Evolutionary conservation across 2,329 filamentous ascomycete genomes (phyloP), one percentile per base, ranked within the genome.

Genomic region (Cyphellophora attinorum): DNA sequence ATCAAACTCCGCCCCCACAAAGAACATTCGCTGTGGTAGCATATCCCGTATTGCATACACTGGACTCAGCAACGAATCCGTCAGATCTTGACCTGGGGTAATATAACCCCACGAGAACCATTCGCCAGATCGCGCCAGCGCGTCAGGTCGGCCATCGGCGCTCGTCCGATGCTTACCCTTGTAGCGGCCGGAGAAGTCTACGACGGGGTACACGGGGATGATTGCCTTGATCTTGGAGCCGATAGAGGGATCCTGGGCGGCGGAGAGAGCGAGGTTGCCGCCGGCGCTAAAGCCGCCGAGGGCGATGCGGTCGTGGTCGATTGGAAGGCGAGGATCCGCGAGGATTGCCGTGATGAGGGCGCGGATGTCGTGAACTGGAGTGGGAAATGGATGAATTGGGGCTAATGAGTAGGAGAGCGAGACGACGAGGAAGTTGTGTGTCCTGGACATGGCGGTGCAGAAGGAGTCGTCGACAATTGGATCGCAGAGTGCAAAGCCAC

Each of bases 391-490:
- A 12, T 50, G 40, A 6, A 47, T 41, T 0, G 69, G 70, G 0
- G 65, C 60, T 47, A 68, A 67, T 44, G 55, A 51, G 55, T 74
- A 73, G 45, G 67, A 58, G 19, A 74, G 56, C 11, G 58, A 60
- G 11, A 71, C 47, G 11, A 72, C 65, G 6, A 71, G 51, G 38
- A 64, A 53, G 33, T 49, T 46, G 34, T 62, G 55, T 1, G 49
- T 41, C 33, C 59, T 52, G 15, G 66, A 56, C 42, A 68, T 67
- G 36, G 45, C 42, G 25, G 50, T 50, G 50, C 65, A 70, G 56
- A 68, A 68, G n/a, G 46, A 44, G 49, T 71, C 66, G 44, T 69
- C 65, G 28, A 64, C 51, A 31, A 51, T 38, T 1, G 67, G 59
- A 13, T 58, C 46, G 49, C 63, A 60, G 28, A 72, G 17, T 17